phyloP scores from a whole-genome alignment of 805 yeast genomes.

The Kodamaea fukazawae region DNA sequence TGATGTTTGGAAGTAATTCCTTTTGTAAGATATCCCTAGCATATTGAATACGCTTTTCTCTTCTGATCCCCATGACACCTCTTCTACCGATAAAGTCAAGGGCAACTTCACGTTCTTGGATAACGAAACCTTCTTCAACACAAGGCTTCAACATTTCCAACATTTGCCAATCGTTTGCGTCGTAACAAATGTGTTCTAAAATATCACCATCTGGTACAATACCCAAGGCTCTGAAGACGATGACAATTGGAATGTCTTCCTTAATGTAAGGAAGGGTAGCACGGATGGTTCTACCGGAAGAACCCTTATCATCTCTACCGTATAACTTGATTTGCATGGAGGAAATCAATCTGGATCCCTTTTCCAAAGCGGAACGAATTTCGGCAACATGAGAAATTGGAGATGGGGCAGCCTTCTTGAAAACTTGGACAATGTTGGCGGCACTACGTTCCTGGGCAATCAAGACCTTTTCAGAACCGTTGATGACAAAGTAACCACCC shows the following conservation, averaged over 20 bases:
- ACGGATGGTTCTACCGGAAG: constrained; percentile 76
- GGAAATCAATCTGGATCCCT: constrained; percentile 92
- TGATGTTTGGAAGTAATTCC: constrained; percentile 94
- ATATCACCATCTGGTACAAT: constrained; percentile 99
- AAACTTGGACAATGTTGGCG: constrained; percentile 97
- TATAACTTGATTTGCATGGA: constrained; percentile 91
- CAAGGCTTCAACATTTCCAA: constrained; percentile 98
- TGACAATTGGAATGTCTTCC: constrained; percentile 94
- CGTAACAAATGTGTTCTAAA: constrained; percentile 96
- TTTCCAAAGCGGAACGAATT: constrained; percentile 93
- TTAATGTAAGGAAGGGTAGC: constrained; percentile 96
- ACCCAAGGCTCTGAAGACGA: constrained; percentile 96
- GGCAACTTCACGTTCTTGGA: constrained; percentile 97
- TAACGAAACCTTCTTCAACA: constrained; percentile 97
- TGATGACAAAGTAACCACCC: constrained; percentile 98
- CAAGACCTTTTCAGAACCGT: constrained; percentile 96
- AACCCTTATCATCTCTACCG: constrained; percentile 74
- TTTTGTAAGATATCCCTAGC: constrained; percentile 96
- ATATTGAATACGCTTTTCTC: constrained; percentile 97
- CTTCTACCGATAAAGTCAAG: constrained; percentile 97
- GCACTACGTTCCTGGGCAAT: constrained; percentile 99
- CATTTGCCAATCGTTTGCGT: constrained; percentile 99
- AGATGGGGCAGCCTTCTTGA: constrained; percentile 95
- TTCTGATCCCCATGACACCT: constrained; percentile 92
- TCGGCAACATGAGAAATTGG: constrained; percentile 96